Conservation (phyloP, 805 yeast genomes). For the Suhomyces sp. region DNA sequence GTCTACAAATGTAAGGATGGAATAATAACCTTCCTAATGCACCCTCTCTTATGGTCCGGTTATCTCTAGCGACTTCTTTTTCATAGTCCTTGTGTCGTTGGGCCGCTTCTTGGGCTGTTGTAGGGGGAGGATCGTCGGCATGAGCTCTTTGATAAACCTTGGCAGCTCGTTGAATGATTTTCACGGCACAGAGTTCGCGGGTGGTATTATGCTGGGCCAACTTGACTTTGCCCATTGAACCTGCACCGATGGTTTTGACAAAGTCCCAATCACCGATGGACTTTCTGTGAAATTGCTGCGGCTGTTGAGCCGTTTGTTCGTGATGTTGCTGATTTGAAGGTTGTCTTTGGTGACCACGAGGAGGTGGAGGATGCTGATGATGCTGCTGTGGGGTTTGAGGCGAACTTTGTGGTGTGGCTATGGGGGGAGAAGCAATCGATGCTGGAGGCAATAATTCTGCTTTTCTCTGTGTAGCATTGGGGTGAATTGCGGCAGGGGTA, state of each 20-base stretch:
- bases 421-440: slow-evolving; percentile 18
- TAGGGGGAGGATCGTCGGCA: slow-evolving; percentile 64
- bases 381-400: slow-evolving; percentile 10
- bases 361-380: background rate
- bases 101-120: slow-evolving; percentile 52
- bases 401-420: background rate
- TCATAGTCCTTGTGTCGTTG: slow-evolving; percentile 69
- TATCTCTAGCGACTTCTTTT: slow-evolving; percentile 85
- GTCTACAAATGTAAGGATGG: slow-evolving; percentile 88
- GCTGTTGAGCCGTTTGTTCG: slow-evolving; percentile 1
- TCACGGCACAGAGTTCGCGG: slow-evolving; percentile 82
- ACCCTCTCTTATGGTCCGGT: slow-evolving; percentile 91
- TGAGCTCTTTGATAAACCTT: slow-evolving; percentile 72
- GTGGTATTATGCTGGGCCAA: slow-evolving; percentile 83
- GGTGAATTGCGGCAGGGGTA: slow-evolving; percentile 4
- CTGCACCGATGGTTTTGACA: slow-evolving; percentile 93
- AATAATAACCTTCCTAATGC: slow-evolving; percentile 85
- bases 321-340: slow-evolving; percentile 3
- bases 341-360: slow-evolving; percentile 15
- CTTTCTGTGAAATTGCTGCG: slow-evolving; percentile 69
- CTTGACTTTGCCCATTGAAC: slow-evolving; percentile 98
- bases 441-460: slow-evolving; percentile 34
- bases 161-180: slow-evolving; percentile 88
- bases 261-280: slow-evolving; percentile 97
- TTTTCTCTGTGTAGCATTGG: slow-evolving; percentile 7